Percentiles rank a stretch among this genome's conserved stretches.
Conservation (phyloP, 192 early-diverging fungal genomes). For the Linnemannia schmuckeri region DNA sequence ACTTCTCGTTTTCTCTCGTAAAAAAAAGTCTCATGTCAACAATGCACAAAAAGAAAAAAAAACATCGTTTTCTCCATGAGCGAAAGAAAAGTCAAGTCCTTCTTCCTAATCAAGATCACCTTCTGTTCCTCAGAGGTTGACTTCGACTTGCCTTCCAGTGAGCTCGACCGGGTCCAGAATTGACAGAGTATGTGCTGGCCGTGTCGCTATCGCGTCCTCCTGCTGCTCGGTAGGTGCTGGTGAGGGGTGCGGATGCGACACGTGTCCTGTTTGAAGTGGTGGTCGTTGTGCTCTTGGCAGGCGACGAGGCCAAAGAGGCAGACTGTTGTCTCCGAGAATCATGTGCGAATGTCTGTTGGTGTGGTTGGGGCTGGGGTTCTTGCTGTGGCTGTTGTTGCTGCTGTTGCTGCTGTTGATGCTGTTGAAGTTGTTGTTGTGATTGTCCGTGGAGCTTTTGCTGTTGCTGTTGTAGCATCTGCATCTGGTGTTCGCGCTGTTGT, state of each 20-base stretch:
- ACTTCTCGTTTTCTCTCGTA: too few relatives aligned
- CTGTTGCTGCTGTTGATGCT: not conserved
- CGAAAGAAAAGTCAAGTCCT: not conserved
- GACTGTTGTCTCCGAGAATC: constrained; percentile 13
- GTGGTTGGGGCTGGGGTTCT: not conserved
- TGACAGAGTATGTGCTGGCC: constrained; percentile 20
- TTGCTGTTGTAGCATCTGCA: constrained; percentile 21
- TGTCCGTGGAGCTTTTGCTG: constrained; percentile 16
- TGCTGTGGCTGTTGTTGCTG: constrained; percentile 21
- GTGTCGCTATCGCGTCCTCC: constrained; percentile 30
- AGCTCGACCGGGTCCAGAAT: constrained; percentile 25
- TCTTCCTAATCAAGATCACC: not conserved
- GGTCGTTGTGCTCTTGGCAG: not conserved
- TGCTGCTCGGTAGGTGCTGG: constrained; percentile 8
- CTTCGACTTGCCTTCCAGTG: constrained; percentile 40
- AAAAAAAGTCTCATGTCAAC: not conserved
- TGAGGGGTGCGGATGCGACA: constrained; percentile 29
- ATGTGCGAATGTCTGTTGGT: constrained; percentile 1
- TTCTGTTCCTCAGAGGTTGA: not conserved
- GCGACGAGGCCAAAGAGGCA: constrained; percentile 19
- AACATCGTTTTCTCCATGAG: not conserved
- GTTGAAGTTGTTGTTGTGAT: constrained; percentile 19
- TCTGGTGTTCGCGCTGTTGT: constrained; percentile 33
- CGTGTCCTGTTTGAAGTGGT: constrained; percentile 16
- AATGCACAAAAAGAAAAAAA: not conserved